Base-by-base conservation (phyloP, 2,329 filamentous ascomycete species). In the Colletotrichum echinochloae region DNA sequence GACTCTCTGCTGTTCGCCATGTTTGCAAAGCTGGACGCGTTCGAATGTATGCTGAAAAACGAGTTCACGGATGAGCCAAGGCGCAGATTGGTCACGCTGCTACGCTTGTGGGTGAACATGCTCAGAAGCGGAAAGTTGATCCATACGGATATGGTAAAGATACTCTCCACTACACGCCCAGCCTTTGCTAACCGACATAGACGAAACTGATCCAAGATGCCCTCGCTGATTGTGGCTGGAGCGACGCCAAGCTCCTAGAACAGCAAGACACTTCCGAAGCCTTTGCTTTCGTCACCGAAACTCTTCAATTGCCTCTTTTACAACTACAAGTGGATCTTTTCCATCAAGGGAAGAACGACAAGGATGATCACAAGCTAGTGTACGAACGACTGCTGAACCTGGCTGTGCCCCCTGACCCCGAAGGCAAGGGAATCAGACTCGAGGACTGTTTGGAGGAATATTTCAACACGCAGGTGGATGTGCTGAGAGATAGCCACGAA, bases 241-340 rank as follows among this genome's bases (percentile, higher is more conserved):
- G 88, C 74, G 94, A 97, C 68, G 95, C 95, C 56, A 87, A 88
- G 28, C 82, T 88, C 67, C 78, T 93, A n/a, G 88, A 91, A 75
- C 96, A 98, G 78, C 96, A 99, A 81, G 96, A 99, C 80, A 94
- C 94, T 0, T 98, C 96, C 0, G 96, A 99, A 81, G 95, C 95
- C 1, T 98, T 98, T 78, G 93, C 91, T 0, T 98, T 98, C 79
- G 94, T 99, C 73, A 97, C 95, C 0, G 95, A 94, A 74, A 94
- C 92, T 28, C 86, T 99, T 26, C 91, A 97, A 75, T 82, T 98
- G 20, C 96, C 96, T 8, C 85, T 98, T 2, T 87, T 98, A 33
- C 95, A 95, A 0, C 82, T 98, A 46, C 97, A 97, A 78, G 95
- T 98, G 84, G 95, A 98, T 78, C 90, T 98, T 18, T 98, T 95